Percentiles rank a stretch among this genome's conserved stretches.
These are phyloP conservation scores for Malassezia nana DNA, from an alignment of 1,284 basidiomycete species.

Conservation along the genomic window DNA sequence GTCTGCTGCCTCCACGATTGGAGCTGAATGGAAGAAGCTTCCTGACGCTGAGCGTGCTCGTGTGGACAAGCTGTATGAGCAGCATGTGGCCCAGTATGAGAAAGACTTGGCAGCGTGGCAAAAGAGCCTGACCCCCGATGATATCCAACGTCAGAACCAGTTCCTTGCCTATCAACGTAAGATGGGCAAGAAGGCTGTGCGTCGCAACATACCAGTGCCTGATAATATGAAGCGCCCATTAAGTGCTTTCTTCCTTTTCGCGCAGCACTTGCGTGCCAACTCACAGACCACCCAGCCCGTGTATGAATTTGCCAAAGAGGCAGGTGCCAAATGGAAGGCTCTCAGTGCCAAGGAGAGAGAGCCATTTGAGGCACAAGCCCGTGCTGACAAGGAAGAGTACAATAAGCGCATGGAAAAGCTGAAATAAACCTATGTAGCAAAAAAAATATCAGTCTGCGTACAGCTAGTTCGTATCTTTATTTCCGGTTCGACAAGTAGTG, in stretches of 20 bases:
- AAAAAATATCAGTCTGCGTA: neutral
- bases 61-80: conserved; percentile 27
- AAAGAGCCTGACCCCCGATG: conserved; percentile 32
- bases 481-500: conserved; percentile 35
- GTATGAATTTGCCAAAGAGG: conserved; percentile 25
- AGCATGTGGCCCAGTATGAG: conserved; percentile 30
- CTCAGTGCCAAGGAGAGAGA: conserved; percentile 28
- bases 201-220: conserved; percentile 29
- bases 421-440: conserved; percentile 7
- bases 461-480: conserved; percentile 12
- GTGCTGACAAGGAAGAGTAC: conserved; percentile 27
- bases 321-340: conserved; percentile 30
- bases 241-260: conserved; percentile 35
- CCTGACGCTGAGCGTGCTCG: conserved; percentile 18
- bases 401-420: conserved; percentile 25
- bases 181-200: conserved; percentile 27
- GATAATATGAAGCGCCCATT: conserved; percentile 34
- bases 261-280: conserved; percentile 29
- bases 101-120: conserved; percentile 33
- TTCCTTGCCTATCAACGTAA: conserved; percentile 34
- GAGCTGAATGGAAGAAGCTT: conserved; percentile 32
- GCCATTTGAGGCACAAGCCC: conserved; percentile 27
- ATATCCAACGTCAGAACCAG: conserved; percentile 40
- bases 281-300: conserved; percentile 17
- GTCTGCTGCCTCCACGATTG: conserved; percentile 25